phyloP scores from a whole-genome alignment of 345 rosid species.

The Citrus cavaleriei region DNA sequence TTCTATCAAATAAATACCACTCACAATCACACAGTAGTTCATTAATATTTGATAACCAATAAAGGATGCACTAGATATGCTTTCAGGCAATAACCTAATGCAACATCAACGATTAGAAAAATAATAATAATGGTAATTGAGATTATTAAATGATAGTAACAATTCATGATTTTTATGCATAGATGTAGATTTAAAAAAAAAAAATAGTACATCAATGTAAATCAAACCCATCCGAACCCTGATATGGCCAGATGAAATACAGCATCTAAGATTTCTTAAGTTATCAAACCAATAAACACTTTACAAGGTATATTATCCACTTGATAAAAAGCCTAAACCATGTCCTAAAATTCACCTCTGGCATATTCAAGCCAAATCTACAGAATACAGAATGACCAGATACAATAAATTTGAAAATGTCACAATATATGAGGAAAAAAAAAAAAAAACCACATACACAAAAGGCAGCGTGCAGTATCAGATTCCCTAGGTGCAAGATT shows the following conservation, averaged over 20 bases:
- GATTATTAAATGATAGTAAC: neutral
- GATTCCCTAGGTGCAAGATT: neutral
- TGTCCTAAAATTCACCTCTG: neutral
- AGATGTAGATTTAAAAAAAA: neutral
- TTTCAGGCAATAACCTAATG: neutral
- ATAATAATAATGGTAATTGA: neutral
- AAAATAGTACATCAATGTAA: neutral
- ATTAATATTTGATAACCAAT: neutral
- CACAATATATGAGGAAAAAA: too few relatives aligned
- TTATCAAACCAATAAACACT: neutral
- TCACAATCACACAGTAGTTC: neutral
- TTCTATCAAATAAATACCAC: neutral
- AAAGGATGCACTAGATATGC: neutral
- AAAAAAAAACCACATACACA: neutral
- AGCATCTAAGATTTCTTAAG: neutral
- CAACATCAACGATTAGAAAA: neutral
- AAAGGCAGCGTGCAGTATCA: neutral
- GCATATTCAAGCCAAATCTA: neutral
- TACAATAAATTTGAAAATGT: neutral
- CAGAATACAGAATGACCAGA: neutral
- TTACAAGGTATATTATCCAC: neutral
- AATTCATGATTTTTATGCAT: neutral
- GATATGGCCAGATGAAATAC: neutral
- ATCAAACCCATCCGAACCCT: neutral
- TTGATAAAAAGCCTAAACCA: neutral